Evolutionary conservation across 1,139 yeast species (phyloP).

Genomic region (Arxiozyma heterogenica): DNA sequence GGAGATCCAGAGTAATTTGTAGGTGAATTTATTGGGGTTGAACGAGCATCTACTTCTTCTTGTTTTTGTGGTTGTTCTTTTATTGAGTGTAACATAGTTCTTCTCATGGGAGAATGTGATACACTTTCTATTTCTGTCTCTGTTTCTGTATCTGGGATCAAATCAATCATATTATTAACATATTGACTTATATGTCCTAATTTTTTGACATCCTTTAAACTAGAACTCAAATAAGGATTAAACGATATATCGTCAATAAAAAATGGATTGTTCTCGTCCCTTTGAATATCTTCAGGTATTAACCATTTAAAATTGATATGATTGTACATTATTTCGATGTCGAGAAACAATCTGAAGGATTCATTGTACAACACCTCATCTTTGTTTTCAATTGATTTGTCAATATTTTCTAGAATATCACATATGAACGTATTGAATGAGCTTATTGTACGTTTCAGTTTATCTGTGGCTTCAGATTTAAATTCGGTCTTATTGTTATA

Average conservation of each 20-base stretch:
- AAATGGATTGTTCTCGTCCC: conserved; percentile 17
- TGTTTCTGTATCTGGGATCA: conserved; percentile 1
- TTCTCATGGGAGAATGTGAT: not conserved
- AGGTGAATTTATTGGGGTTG: not conserved
- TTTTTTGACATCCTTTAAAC: conserved; percentile 6
- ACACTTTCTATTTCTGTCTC: not conserved
- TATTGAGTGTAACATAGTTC: not conserved
- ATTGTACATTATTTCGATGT: conserved; percentile 34
- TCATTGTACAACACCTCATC: conserved; percentile 30
- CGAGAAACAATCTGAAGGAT: conserved; percentile 30
- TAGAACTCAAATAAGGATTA: conserved; percentile 1
- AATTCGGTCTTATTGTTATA: not conserved
- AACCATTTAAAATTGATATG: conserved; percentile 31
- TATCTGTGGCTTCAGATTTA: not conserved
- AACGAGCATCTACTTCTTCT: not conserved
- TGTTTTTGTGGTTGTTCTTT: not conserved
- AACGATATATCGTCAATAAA: conserved; percentile 1
- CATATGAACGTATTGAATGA: conserved; percentile 27
- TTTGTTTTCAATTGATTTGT: conserved; percentile 24
- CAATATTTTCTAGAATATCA: conserved; percentile 29
- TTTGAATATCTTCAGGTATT: conserved; percentile 19
- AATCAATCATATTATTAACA: conserved; percentile 9
- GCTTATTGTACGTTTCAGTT: conserved; percentile 8
- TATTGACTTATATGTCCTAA: conserved; percentile 10
- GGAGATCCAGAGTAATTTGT: not conserved